phyloP scores from a whole-genome alignment of 768 basidiomycete species.

The Naganishia onofrii region DNA sequence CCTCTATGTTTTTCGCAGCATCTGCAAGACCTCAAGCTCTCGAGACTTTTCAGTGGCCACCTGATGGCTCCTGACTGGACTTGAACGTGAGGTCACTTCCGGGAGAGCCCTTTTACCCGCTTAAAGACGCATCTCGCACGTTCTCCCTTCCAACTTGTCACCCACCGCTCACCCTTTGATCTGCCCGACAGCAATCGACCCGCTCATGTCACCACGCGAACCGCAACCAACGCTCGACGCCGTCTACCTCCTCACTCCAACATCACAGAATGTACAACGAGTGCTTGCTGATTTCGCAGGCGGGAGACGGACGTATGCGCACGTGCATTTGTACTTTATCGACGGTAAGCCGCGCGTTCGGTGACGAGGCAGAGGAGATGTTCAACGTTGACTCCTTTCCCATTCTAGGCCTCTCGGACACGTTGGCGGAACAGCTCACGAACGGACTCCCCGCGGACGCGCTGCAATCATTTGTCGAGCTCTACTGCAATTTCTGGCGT shows the following conservation, averaged over 20 bases:
- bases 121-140: too few relatives aligned
- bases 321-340: slow-evolving; percentile 86
- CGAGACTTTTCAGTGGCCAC: too few relatives aligned
- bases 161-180: too few relatives aligned
- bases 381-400: slow-evolving; percentile 15
- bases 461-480: slow-evolving; percentile 74
- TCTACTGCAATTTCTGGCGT: slow-evolving; percentile 94
- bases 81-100: too few relatives aligned
- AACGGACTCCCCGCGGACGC: slow-evolving; percentile 72
- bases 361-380: background rate
- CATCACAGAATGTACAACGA: slow-evolving; percentile 86
- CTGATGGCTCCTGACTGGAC: too few relatives aligned
- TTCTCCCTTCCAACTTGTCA: too few relatives aligned
- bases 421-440: slow-evolving; percentile 70
- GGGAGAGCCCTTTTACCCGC: too few relatives aligned
- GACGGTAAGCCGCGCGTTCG: slow-evolving; percentile 65
- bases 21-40: too few relatives aligned
- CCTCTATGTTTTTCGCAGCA: too few relatives aligned
- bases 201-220: slow-evolving; percentile 75
- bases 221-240: slow-evolving; percentile 84
- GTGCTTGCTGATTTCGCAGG: slow-evolving; percentile 77
- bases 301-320: slow-evolving; percentile 69
- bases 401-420: slow-evolving; percentile 68
- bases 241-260: slow-evolving; percentile 90
- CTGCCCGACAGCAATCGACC: slow-evolving; percentile 72